Evolutionary conservation across 768 basidiomycete species (phyloP).

Genomic region (Cubamyces sp.): DNA sequence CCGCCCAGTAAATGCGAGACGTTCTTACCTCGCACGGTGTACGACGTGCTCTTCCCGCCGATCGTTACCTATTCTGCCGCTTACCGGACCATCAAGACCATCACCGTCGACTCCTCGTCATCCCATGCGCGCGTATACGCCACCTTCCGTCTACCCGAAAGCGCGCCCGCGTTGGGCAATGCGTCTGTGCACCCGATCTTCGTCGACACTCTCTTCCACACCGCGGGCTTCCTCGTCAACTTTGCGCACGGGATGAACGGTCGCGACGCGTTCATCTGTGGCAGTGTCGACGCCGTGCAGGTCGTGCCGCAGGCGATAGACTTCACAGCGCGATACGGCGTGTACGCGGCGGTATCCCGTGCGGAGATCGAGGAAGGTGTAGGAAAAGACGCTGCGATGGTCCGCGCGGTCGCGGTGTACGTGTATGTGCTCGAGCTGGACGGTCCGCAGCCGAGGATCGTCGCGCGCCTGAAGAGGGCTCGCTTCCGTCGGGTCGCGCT

Average conservation of each 20-base stretch:
- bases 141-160: slow-evolving; percentile 43
- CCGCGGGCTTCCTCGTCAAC: slow-evolving; percentile 73
- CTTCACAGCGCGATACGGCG: slow-evolving; percentile 45
- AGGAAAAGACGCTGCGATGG: not conserved
- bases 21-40: slow-evolving; percentile 59
- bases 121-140: slow-evolving; percentile 50
- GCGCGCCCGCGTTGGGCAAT: slow-evolving; percentile 39
- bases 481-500: slow-evolving; percentile 62
- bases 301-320: slow-evolving; percentile 49
- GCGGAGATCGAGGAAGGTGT: not conserved
- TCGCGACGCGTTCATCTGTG: slow-evolving; percentile 65
- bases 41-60: slow-evolving; percentile 70
- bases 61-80: slow-evolving; percentile 63
- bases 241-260: slow-evolving; percentile 45
- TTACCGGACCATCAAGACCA: slow-evolving; percentile 60
- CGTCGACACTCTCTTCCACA: slow-evolving; percentile 68
- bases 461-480: slow-evolving; percentile 61
- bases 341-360: slow-evolving; percentile 40
- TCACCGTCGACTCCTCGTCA: slow-evolving; percentile 53
- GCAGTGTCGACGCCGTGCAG: slow-evolving; percentile 51
- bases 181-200: slow-evolving; percentile 54
- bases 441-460: slow-evolving; percentile 40
- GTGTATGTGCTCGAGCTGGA: slow-evolving; percentile 51
- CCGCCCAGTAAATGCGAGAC: slow-evolving; percentile 40
- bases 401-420: slow-evolving; percentile 42